These are phyloP conservation scores for Cryomyces minteri DNA, from an alignment of 495 filamentous ascomycete species.

Conservation along the genomic window DNA sequence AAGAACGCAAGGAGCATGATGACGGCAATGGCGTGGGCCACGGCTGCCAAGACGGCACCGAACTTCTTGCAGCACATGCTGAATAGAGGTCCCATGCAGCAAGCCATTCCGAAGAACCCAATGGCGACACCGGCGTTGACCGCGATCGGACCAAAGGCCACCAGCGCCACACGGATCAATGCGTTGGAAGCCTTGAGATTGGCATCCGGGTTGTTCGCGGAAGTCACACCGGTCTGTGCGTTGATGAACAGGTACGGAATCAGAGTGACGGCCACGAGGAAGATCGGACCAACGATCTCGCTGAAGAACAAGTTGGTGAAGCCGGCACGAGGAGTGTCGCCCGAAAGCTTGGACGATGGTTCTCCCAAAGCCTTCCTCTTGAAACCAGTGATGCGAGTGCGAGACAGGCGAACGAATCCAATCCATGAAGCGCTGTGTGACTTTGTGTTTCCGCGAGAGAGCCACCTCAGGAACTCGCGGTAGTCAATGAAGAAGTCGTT, in stretches of 20 bases:
- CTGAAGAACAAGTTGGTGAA: constrained; percentile 85
- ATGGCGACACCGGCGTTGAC: constrained; percentile 75
- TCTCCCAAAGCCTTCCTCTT: constrained; percentile 93
- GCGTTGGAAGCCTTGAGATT: constrained; percentile 37
- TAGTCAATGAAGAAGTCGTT: constrained; percentile 99
- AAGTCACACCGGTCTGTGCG: constrained; percentile 61
- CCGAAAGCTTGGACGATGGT: constrained; percentile 81
- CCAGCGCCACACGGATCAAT: constrained; percentile 60
- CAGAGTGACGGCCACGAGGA: constrained; percentile 59
- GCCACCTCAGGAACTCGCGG: constrained; percentile 91
- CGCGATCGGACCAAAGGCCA: constrained; percentile 74
- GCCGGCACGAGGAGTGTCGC: constrained; percentile 74
- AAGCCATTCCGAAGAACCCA: constrained; percentile 84
- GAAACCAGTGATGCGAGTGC: constrained; percentile 91
- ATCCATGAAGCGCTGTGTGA: constrained; percentile 97
- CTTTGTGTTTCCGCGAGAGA: constrained; percentile 91
- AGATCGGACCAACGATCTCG: constrained; percentile 70
- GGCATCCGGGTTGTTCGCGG: constrained; percentile 2
- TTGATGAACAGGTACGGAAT: constrained; percentile 96
- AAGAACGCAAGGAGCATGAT: constrained; percentile 75
- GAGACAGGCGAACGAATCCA: constrained; percentile 83
- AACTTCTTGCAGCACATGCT: constrained; percentile 99
- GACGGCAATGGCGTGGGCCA: constrained; percentile 80
- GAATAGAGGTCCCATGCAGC: constrained; percentile 89
- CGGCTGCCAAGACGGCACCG: constrained; percentile 79